Conservation (phyloP, 345 rosid genomes). For the Pugionium cornutum region DNA sequence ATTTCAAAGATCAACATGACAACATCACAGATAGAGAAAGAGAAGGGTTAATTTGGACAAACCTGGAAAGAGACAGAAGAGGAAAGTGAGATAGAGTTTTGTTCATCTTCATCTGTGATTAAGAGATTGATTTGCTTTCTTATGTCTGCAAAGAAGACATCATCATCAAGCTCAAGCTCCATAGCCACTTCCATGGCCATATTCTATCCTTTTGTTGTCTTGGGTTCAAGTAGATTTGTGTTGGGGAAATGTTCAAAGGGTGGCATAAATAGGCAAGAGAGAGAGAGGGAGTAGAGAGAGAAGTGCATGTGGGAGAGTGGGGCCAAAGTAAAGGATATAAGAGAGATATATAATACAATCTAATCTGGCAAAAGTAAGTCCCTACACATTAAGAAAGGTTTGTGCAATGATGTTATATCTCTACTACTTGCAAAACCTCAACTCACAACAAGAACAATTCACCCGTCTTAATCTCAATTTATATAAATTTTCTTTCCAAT, state of each 20-base stretch:
- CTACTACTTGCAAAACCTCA: slow-evolving; percentile 36
- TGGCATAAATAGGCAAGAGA: slow-evolving; percentile 34
- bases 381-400: slow-evolving; percentile 35
- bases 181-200: slow-evolving; percentile 5
- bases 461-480: slow-evolving; percentile 30
- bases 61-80: slow-evolving; percentile 83
- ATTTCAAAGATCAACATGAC: slow-evolving; percentile 17
- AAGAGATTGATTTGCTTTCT: slow-evolving; percentile 89
- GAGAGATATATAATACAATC: slow-evolving; percentile 31
- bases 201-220: no score
- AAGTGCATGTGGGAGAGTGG: slow-evolving; percentile 44
- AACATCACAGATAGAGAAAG: not conserved
- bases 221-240: slow-evolving; percentile 29
- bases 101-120: slow-evolving; percentile 83
- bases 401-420: slow-evolving; percentile 34
- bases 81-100: slow-evolving; percentile 47
- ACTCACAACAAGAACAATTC: slow-evolving; percentile 31
- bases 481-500: not conserved
- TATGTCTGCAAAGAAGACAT: slow-evolving; percentile 79
- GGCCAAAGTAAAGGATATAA: slow-evolving; percentile 22
- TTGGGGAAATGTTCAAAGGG: slow-evolving; percentile 35
- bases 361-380: slow-evolving; percentile 38
- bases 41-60: slow-evolving; percentile 9
- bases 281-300: slow-evolving; percentile 23
- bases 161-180: slow-evolving; percentile 91